These are phyloP conservation scores for Babesia bigemina DNA, from an alignment of 169 alveolate genomes.

Conservation along the genomic window DNA sequence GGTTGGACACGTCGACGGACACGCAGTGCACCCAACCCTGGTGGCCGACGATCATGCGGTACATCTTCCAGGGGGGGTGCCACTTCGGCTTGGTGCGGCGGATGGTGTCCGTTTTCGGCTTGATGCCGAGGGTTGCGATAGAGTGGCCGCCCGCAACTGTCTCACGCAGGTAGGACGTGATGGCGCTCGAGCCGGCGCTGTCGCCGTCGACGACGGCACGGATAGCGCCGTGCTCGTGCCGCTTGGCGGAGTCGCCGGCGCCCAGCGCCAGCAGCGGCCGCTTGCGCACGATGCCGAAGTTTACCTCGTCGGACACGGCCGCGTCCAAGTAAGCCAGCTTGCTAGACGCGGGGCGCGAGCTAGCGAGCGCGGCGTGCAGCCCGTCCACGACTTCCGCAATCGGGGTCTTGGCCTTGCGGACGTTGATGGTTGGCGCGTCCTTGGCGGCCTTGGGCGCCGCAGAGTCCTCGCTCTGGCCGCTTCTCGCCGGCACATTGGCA, in stretches of 20 bases:
- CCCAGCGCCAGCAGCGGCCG: slow-evolving; percentile 43
- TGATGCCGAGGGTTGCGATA: slow-evolving; percentile 69
- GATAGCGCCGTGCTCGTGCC: slow-evolving; percentile 24
- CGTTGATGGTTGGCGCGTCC: slow-evolving; percentile 26
- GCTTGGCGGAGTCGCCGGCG: slow-evolving; percentile 1
- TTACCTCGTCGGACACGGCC: slow-evolving; percentile 42
- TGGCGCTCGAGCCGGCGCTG: slow-evolving; percentile 1
- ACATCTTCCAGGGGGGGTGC: slow-evolving; percentile 97
- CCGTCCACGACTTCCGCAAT: slow-evolving; percentile 58
- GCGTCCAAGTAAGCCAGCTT: slow-evolving; percentile 47
- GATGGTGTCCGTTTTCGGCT: slow-evolving; percentile 65
- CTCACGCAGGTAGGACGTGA: slow-evolving; percentile 43
- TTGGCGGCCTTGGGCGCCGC: not conserved
- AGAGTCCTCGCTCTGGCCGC: not conserved
- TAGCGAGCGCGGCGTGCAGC: slow-evolving; percentile 32
- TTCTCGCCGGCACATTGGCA: not conserved
- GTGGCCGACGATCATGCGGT: slow-evolving; percentile 96
- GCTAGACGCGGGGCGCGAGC: slow-evolving; percentile 1
- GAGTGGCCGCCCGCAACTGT: slow-evolving; percentile 69
- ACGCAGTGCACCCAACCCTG: slow-evolving; percentile 98
- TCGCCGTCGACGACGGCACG: slow-evolving; percentile 24
- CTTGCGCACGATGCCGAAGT: slow-evolving; percentile 21
- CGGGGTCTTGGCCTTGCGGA: slow-evolving; percentile 60
- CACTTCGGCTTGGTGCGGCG: slow-evolving; percentile 81
- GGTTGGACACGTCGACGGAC: slow-evolving; percentile 94